phyloP scores from a whole-genome alignment of 2,329 filamentous ascomycete genomes.

The Colletotrichum sp. region DNA sequence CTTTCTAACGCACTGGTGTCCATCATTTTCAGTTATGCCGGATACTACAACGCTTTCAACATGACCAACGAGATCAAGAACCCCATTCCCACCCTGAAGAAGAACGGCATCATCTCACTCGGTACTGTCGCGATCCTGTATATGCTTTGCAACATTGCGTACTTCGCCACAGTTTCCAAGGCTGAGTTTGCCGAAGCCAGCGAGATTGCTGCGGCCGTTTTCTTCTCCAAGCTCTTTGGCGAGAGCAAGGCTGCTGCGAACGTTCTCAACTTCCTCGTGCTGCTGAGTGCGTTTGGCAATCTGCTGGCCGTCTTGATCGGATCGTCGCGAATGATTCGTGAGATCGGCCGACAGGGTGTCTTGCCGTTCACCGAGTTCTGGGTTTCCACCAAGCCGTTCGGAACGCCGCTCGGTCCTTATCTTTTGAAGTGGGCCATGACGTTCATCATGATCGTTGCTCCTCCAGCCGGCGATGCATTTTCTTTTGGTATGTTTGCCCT shows the following conservation, averaged over 20 bases:
- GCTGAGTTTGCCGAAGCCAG: slow-evolving; percentile 56
- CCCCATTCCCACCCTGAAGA: slow-evolving; percentile 59
- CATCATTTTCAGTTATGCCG: slow-evolving; percentile 63
- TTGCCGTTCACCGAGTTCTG: slow-evolving; percentile 65
- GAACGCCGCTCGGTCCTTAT: slow-evolving; percentile 66
- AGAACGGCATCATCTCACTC: slow-evolving; percentile 53
- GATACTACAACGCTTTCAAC: slow-evolving; percentile 66
- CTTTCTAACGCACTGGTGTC: slow-evolving; percentile 56
- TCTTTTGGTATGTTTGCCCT: slow-evolving; percentile 56
- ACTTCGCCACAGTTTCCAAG: slow-evolving; percentile 60
- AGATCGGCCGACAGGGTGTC: slow-evolving; percentile 67
- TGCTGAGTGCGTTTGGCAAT: slow-evolving; percentile 64
- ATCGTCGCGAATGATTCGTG: slow-evolving; percentile 60
- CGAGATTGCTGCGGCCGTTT: slow-evolving; percentile 60
- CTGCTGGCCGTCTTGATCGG: slow-evolving; percentile 61
- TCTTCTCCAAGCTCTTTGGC: slow-evolving; percentile 65
- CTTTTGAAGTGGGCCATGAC: slow-evolving; percentile 62
- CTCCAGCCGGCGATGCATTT: slow-evolving; percentile 69
- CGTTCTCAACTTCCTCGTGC: slow-evolving; percentile 62
- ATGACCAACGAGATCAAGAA: slow-evolving; percentile 68
- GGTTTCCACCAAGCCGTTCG: slow-evolving; percentile 67
- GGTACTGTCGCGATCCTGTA: slow-evolving; percentile 59
- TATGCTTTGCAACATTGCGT: slow-evolving; percentile 64
- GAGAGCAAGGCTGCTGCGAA: slow-evolving; percentile 45
- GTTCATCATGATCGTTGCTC: slow-evolving; percentile 62